These are phyloP conservation scores for Melampsora americana DNA, from an alignment of 1,284 basidiomycete species.

Conservation along the genomic window DNA sequence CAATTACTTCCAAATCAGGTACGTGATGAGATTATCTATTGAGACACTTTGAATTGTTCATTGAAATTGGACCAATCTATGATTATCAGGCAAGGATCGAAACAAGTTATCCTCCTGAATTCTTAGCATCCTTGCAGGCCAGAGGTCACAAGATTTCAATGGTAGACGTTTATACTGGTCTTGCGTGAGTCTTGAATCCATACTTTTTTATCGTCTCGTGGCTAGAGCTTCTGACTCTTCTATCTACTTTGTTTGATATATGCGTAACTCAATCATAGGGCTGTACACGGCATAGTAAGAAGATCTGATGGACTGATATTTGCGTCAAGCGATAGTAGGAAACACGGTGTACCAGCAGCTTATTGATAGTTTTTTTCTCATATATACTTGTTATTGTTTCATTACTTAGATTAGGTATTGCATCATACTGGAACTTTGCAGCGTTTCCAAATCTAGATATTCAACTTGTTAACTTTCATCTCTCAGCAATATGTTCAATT, in stretches of 20 bases:
- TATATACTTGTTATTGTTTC: too few species aligned
- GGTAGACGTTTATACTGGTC: conserved; percentile 17
- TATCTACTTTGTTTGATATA: not conserved
- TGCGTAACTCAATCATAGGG: not conserved
- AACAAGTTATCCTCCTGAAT: conserved; percentile 29
- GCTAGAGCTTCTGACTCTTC: too few species aligned
- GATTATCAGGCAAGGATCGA: conserved; percentile 14
- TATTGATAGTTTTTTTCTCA: conserved; percentile 8
- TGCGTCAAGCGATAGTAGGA: conserved; percentile 36
- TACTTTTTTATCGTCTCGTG: not conserved
- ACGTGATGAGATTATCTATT: conserved; percentile 19
- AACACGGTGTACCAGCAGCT: conserved; percentile 32
- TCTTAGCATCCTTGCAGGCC: conserved; percentile 12
- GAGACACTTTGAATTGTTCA: too few species aligned
- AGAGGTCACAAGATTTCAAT: conserved; percentile 34
- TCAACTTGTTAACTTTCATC: too few species aligned
- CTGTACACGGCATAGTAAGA: conserved; percentile 20
- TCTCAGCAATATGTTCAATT: too few species aligned
- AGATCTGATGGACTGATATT: conserved; percentile 9
- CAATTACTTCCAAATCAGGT: conserved; percentile 70
- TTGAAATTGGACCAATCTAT: not conserved
- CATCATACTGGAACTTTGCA: too few species aligned
- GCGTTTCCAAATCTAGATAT: too few species aligned
- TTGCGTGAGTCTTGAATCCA: conserved; percentile 16
- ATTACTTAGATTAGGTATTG: too few species aligned